Percentiles rank a stretch among this genome's conserved stretches.
These are phyloP conservation scores for Backusella liffmaniae DNA, from an alignment of 192 early-diverging fungal species.

Conservation along the genomic window DNA sequence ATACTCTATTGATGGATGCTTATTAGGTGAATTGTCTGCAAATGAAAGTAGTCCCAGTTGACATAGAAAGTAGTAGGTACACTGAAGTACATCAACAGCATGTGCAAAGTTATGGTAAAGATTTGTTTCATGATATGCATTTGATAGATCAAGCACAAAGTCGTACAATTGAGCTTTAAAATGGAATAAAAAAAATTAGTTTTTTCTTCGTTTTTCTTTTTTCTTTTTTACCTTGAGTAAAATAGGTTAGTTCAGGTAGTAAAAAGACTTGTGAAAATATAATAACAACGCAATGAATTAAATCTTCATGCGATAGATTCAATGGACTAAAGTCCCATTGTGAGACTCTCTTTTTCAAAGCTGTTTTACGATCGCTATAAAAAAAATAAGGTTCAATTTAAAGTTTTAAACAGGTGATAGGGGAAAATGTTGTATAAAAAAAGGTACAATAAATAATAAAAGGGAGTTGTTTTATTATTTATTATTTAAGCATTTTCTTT, in stretches of 20 bases:
- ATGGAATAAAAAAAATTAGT: no score
- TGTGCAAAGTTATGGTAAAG: conserved; percentile 96
- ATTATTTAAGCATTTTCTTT: neutral
- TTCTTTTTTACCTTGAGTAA: conserved; percentile 49
- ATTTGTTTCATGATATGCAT: conserved; percentile 65
- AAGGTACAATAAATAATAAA: neutral
- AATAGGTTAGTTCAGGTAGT: conserved; percentile 50
- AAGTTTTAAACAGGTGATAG: conserved; percentile 10
- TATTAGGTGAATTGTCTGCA: neutral
- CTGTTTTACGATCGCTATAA: conserved; percentile 31
- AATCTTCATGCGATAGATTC: conserved; percentile 59
- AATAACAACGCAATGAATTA: conserved; percentile 66
- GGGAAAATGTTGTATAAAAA: neutral
- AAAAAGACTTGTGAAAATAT: conserved; percentile 69
- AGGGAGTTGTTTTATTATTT: neutral
- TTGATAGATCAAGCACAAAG: conserved; percentile 53
- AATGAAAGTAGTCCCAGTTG: conserved; percentile 50
- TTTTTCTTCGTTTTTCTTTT: no score
- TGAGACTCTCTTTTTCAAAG: conserved; percentile 52
- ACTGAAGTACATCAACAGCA: conserved; percentile 91
- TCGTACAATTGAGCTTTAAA: conserved; percentile 51
- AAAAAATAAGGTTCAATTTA: conserved; percentile 7
- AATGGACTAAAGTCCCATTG: conserved; percentile 74
- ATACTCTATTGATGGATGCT: conserved; percentile 9
- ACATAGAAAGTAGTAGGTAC: conserved; percentile 80